These are phyloP conservation scores for Metschnikowia picachoensis DNA, from an alignment of 805 yeast genomes.

Conservation along the genomic window DNA sequence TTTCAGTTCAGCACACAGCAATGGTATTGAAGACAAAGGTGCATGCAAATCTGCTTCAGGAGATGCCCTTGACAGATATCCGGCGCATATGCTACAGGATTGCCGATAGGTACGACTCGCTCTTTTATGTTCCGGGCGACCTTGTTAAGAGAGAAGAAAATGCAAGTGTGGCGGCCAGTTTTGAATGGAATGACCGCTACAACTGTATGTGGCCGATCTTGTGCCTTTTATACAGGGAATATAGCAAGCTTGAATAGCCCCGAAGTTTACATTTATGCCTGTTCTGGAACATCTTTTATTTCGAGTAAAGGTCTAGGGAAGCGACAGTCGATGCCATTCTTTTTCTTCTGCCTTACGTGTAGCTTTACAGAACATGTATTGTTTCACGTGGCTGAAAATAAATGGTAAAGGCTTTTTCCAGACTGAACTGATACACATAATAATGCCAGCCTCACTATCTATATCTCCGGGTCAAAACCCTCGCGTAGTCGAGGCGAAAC, in stretches of 20 bases:
- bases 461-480: not conserved
- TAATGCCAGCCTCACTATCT: not conserved
- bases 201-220: conserved; percentile 29
- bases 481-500: conserved; percentile 3
- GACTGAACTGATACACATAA: too few relatives aligned
- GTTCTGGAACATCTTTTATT: not conserved
- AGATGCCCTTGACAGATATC: conserved; percentile 26
- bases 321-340: too few relatives aligned
- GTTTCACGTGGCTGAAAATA: too few relatives aligned
- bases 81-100: conserved; percentile 23
- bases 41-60: conserved; percentile 9
- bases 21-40: conserved; percentile 6
- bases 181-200: conserved; percentile 21
- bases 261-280: too few relatives aligned
- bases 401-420: too few relatives aligned
- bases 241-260: not conserved
- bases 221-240: conserved; percentile 18
- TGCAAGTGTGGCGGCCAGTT: conserved; percentile 11
- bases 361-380: too few relatives aligned
- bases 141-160: conserved; percentile 5
- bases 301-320: not conserved
- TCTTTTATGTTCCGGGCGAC: conserved; percentile 24
- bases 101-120: conserved; percentile 20
- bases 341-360: too few relatives aligned
- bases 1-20: conserved; percentile 10